Base-by-base conservation (phyloP, 2,329 filamentous ascomycete species). In the Chaetomium globosum region DNA sequence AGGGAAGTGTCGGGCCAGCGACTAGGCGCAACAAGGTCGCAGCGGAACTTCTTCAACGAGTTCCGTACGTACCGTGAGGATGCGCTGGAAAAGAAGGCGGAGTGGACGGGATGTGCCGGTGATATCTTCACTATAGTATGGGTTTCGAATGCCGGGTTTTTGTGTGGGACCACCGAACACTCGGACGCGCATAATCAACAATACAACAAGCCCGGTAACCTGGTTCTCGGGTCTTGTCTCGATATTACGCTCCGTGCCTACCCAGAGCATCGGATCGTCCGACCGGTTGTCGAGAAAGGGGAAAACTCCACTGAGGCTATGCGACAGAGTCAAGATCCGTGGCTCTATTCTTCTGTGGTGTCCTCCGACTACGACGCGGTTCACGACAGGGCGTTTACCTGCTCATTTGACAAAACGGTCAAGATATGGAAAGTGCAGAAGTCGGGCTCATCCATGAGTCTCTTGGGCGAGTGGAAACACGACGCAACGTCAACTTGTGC, bases 181-280 rank as follows among this genome's bases (percentile, higher is more conserved):
- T 88, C 85, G 0, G 87, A 89, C 69, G 76, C 79, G 0, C 83
- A 86, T 51, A 89, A 88, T 64, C 85, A 88, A 71, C 86, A 88
- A 67, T 89, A 89, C 71, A 89, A 89, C 69, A 87, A 85, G 69
- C 82, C 84, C 0, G 86, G 87, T 0, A 89, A 89, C 69, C 74
- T 89, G 10, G 75, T 86, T 1, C 74, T 89, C 1, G 86, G 84
- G 7, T 87, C 84, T 0, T 76, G 79, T 0, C 69, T 65, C 0
- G 70, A 73, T 1, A 79, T 81, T 0, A 80, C 77, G 0, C 72
- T 89, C 1, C 79, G 74, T 6, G 82, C 85, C 0, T 83, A 83
- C 70, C 76, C 84, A 0, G 81, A 88, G 51, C 87, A 89, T 69
- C 80, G 84, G 0, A 83, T 88, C 21, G 74, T 79, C 0, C 81